Conservation (phyloP, 441 rosid species). For the Populus hybrid region DNA sequence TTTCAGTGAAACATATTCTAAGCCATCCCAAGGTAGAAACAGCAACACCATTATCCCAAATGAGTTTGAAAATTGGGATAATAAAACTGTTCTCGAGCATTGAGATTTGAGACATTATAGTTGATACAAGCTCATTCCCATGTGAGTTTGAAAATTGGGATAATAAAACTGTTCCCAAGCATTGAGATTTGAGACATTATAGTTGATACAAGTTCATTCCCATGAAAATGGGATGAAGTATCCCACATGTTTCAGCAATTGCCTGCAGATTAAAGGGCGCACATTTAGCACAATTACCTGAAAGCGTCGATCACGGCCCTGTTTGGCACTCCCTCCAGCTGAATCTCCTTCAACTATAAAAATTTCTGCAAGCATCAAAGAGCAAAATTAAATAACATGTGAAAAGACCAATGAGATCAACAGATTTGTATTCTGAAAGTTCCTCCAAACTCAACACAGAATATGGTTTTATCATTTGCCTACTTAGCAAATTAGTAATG, state of each 20-base stretch:
- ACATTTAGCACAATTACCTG: constrained; percentile 49
- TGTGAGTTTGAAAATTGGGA: background rate
- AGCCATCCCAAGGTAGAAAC: background rate
- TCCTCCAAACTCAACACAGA: background rate
- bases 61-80: background rate
- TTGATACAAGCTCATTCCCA: background rate
- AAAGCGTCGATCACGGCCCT: constrained; percentile 96
- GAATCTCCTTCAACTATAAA: constrained; percentile 98
- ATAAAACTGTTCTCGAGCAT: background rate
- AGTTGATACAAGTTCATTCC: background rate
- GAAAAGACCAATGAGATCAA: constrained; percentile 6
- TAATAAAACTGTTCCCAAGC: background rate
- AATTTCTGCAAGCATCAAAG: constrained; percentile 53
- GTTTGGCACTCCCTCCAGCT: constrained; percentile 99
- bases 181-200: background rate
- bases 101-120: background rate
- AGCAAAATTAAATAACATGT: background rate
- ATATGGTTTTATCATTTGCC: background rate
- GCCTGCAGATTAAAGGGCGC: background rate
- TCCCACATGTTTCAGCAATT: background rate
- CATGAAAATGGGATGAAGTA: background rate
- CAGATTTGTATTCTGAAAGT: background rate
- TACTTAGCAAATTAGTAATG: background rate
- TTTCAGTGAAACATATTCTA: constrained; percentile 2
- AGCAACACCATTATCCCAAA: background rate